A percentile compares a stretch with the other conserved stretches of the same genome.
Evolutionary conservation across 225 moss, liverwort and hornwort genomes (phyloP).

Genomic region (Rhytidiadelphus loreus): DNA sequence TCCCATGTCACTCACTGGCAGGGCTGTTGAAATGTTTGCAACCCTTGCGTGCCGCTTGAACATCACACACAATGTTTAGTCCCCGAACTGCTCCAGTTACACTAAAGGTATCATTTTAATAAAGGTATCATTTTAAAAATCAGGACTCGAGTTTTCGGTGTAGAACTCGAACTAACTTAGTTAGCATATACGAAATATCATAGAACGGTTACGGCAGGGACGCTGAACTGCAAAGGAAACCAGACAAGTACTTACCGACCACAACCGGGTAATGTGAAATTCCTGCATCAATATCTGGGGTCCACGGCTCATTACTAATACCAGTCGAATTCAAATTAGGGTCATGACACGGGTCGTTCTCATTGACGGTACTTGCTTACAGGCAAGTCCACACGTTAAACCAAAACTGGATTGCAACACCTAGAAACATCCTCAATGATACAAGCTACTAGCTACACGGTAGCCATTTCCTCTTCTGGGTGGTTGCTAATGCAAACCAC

Average conservation of each 20-base stretch:
- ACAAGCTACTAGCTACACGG: not conserved
- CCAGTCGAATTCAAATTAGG: not conserved
- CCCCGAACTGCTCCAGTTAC: no score
- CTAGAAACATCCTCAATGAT: not conserved
- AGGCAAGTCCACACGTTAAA: not conserved
- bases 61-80: no score
- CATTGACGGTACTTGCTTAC: not conserved
- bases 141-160: not conserved
- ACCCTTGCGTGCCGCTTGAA: not conserved
- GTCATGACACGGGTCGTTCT: not conserved
- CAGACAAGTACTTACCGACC: not conserved
- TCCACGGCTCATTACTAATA: not conserved
- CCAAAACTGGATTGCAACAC: not conserved
- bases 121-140: no score
- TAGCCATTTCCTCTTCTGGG: no score
- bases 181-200: not conserved
- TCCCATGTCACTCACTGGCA: not conserved
- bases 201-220: not conserved
- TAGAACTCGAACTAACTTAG: not conserved
- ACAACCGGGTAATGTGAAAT: not conserved
- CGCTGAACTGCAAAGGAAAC: not conserved
- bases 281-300: rapidly evolving
- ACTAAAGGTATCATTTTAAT: not conserved
- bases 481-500: not conserved
- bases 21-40: not conserved